Base-by-base conservation (phyloP, 768 basidiomycete species). In the Galerina sulciceps region DNA sequence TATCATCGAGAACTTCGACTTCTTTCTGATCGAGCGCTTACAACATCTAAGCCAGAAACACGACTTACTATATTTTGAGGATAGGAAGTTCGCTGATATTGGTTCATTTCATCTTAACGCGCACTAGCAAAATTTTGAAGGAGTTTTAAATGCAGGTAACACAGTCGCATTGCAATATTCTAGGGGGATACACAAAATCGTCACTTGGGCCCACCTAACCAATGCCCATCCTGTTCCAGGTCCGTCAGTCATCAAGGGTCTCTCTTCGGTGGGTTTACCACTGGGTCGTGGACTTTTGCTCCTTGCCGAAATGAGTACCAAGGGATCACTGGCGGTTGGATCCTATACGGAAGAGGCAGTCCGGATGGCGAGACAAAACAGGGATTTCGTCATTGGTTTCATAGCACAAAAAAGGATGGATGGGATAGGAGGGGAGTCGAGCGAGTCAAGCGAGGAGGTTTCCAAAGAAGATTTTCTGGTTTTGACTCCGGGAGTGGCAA, bases 21-120 rank as follows among this genome's bases (percentile, higher is more conserved):
- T 77, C 10, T 82, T 81, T 6, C 74, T 98, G 45, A 85, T 96
- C 55, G 78, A 85, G 41, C 79, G 81, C 43, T 80, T 99, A 41
- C 81, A 86, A 59, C 79, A 80, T 36, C 84, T 99, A 6, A 88
- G 89, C 68, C 68, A 74, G 45, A 89, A 91, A 70, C 87, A 97
- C 62, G 93, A 97, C 68, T 99, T 99, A 76, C 73, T 96, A 52
- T 95, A 98, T 66, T 99, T 99, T 66, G 97, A 99, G 77, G 97
- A 99, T 78, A 82, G 97, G 63, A 99, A 99, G 74, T 99, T 99
- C 67, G 96, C 97, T 4, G 97, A 99, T 73, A 99, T 99, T 52
- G 96, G 96, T 95, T 61, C 67, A 83, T 65, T 13, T 59, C 18
- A 10, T n/a, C 50, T 35, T 40, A 13, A 43, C 59, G 47, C n/a